Conservation (phyloP, 495 filamentous ascomycete species). For the Penicillium psychrofluorescens region DNA sequence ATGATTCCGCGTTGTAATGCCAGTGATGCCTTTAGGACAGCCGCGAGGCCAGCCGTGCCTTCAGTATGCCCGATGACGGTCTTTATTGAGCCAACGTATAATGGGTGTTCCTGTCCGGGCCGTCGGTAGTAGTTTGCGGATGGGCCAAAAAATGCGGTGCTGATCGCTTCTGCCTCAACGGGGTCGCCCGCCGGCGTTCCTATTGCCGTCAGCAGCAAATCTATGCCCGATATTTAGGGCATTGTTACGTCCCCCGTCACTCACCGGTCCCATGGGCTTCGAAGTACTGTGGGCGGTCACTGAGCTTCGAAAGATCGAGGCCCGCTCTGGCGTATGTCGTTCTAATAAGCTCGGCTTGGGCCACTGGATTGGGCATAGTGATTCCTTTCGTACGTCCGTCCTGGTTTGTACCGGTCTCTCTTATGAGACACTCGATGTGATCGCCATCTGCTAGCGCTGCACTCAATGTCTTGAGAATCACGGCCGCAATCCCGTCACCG, state of each 20-base stretch:
- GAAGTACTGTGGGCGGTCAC: conserved; percentile 30
- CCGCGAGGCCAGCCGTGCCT: conserved; percentile 52
- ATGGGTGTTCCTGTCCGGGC: conserved; percentile 14
- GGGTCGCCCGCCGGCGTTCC: conserved; percentile 38
- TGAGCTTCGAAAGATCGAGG: conserved; percentile 17
- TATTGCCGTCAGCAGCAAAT: conserved; percentile 3
- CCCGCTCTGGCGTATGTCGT: conserved; percentile 26
- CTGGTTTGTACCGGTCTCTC: conserved; percentile 26
- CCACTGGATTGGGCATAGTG: conserved; percentile 24
- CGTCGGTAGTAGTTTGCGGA: conserved; percentile 28
- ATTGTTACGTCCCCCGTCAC: neutral
- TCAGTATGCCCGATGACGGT: conserved; percentile 48
- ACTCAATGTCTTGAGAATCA: conserved; percentile 32
- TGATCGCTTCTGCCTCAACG: conserved; percentile 29
- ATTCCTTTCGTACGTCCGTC: conserved; percentile 32
- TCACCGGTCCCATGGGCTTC: conserved; percentile 31
- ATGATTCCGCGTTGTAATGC: conserved; percentile 44
- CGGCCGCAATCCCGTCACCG: conserved; percentile 34
- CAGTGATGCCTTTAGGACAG: conserved; percentile 22
- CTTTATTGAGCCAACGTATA: conserved; percentile 46
- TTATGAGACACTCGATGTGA: conserved; percentile 31
- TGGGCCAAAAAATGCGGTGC: conserved; percentile 21
- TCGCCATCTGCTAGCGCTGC: conserved; percentile 28
- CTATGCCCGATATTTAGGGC: too few species aligned
- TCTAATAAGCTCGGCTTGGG: conserved; percentile 27